These are phyloP conservation scores for Exophiala aquamarina DNA, from an alignment of 2,329 filamentous ascomycete species.

Conservation along the genomic window DNA sequence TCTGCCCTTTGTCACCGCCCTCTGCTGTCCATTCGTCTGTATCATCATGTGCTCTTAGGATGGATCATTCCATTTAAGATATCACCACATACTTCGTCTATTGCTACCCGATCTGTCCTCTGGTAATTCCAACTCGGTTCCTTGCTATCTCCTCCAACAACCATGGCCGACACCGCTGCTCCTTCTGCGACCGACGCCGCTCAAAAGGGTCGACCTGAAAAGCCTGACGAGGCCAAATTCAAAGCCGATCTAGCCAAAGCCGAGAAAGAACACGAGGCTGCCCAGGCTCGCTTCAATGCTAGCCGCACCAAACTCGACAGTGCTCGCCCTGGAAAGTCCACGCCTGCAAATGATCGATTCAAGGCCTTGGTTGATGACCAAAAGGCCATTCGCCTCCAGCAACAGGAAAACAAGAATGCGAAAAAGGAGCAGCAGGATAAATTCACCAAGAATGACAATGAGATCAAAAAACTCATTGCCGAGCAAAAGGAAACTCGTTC, in stretches of 20 bases:
- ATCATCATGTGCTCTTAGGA: constrained; percentile 13
- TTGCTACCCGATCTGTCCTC: constrained; percentile 13
- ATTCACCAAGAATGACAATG: constrained; percentile 87
- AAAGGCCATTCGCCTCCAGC: constrained; percentile 80
- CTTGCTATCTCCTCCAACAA: constrained; percentile 7
- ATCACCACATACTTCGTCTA: constrained; percentile 8
- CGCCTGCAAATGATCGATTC: constrained; percentile 76
- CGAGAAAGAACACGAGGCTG: constrained; percentile 80
- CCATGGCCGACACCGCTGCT: constrained; percentile 38
- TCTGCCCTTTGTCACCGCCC: no score
- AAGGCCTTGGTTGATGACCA: constrained; percentile 69
- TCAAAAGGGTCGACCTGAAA: constrained; percentile 65
- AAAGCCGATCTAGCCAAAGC: constrained; percentile 75
- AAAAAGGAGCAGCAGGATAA: constrained; percentile 79
- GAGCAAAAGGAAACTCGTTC: constrained; percentile 85
- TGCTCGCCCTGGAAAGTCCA: constrained; percentile 75
- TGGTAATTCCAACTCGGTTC: constrained; percentile 12
- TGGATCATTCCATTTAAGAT: constrained; percentile 12
- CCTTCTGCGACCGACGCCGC: constrained; percentile 36
- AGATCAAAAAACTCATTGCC: constrained; percentile 77
- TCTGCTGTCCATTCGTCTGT: not conserved
- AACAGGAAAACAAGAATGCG: constrained; percentile 81
- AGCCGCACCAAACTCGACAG: constrained; percentile 86
- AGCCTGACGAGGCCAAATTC: constrained; percentile 83
- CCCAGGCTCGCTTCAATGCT: constrained; percentile 73